Conservation (phyloP, 1,284 basidiomycete species). For the Fomitopsis palustris region DNA sequence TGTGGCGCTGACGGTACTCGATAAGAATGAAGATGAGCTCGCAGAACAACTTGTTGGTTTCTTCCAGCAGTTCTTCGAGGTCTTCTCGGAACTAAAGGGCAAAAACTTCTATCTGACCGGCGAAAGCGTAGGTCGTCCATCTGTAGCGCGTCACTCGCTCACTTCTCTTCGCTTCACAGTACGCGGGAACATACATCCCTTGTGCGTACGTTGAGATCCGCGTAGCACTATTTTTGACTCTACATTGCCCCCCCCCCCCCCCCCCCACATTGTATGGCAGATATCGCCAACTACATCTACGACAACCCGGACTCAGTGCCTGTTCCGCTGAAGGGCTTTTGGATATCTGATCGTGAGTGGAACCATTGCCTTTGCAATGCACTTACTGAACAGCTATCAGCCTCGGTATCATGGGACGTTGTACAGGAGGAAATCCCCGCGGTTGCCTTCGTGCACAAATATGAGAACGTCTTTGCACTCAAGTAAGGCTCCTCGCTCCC, state of each 20-base stretch:
- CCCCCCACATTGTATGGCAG: too few species aligned
- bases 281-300: slow-evolving; percentile 73
- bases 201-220: slow-evolving; percentile 25
- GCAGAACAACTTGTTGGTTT: slow-evolving; percentile 65
- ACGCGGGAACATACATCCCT: slow-evolving; percentile 63
- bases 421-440: slow-evolving; percentile 67
- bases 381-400: slow-evolving; percentile 25
- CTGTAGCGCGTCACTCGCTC: background rate
- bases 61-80: slow-evolving; percentile 69
- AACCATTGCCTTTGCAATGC: background rate
- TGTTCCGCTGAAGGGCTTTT: slow-evolving; percentile 63
- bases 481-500: slow-evolving; percentile 41
- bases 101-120: slow-evolving; percentile 68
- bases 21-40: slow-evolving; percentile 63
- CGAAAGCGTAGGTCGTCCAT: slow-evolving; percentile 57
- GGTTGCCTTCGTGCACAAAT: slow-evolving; percentile 69
- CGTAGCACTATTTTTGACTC: background rate
- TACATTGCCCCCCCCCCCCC: background rate
- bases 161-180: slow-evolving; percentile 30
- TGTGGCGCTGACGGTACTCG: slow-evolving; percentile 1
- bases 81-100: slow-evolving; percentile 67
- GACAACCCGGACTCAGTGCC: slow-evolving; percentile 49
- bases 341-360: slow-evolving; percentile 66
- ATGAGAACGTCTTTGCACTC: slow-evolving; percentile 63
- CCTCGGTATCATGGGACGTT: slow-evolving; percentile 54